Conservation (phyloP, 2,329 filamentous ascomycete species). For the Xylaria sp. region DNA sequence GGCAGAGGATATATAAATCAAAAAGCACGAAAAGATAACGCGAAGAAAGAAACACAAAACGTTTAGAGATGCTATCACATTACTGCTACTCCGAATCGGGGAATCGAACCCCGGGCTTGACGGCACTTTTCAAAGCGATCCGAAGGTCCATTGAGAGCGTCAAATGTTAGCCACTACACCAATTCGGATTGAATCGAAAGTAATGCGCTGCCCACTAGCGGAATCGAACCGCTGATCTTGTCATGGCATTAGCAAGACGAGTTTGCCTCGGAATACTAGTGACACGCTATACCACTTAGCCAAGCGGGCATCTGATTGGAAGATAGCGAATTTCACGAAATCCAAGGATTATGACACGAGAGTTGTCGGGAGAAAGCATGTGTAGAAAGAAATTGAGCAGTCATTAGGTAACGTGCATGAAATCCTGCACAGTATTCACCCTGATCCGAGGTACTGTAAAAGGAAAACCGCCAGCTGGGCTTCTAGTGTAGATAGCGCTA, state of each 20-base stretch:
- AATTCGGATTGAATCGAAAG: slow-evolving; percentile 46
- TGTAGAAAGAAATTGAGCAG: too few species aligned
- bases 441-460: not conserved
- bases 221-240: slow-evolving; percentile 22
- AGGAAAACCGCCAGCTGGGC: not conserved
- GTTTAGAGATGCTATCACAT: too few species aligned
- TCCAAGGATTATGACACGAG: not conserved
- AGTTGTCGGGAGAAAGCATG: not conserved
- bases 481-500: not conserved
- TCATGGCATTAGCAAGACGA: slow-evolving; percentile 10
- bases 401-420: not conserved
- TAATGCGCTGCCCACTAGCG: slow-evolving; percentile 10
- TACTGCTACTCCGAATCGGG: slow-evolving; percentile 45
- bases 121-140: slow-evolving; percentile 11
- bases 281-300: slow-evolving; percentile 29
- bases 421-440: not conserved
- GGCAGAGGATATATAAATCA: too few species aligned
- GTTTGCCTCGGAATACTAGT: slow-evolving; percentile 10
- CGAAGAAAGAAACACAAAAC: not conserved
- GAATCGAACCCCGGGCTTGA: slow-evolving; percentile 50
- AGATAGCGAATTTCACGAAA: too few species aligned
- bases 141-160: slow-evolving; percentile 46
- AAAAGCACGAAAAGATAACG: not conserved
- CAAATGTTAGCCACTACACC: slow-evolving; percentile 53
- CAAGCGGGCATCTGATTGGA: slow-evolving; percentile 5